Evolutionary conservation across 1,284 basidiomycete genomes (phyloP).

Genomic region (Naganishia sp.): DNA sequence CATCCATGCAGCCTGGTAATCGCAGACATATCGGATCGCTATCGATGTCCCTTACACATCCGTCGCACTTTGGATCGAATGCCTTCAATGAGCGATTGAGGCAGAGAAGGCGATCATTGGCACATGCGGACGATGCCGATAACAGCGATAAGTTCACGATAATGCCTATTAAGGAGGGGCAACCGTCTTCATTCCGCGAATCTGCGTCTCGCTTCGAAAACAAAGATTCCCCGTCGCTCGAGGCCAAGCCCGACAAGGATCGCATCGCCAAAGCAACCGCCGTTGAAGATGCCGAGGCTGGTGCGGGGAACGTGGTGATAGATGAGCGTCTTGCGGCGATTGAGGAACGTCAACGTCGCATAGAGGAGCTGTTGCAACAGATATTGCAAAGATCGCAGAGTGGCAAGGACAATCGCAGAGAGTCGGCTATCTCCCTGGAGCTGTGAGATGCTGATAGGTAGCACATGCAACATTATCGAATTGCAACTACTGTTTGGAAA

Average conservation of each 20-base stretch:
- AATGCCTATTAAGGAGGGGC: conserved; percentile 37
- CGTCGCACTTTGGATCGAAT: conserved; percentile 8
- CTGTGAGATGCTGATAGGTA: neutral
- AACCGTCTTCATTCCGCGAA: conserved; percentile 37
- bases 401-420: conserved; percentile 5
- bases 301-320: conserved; percentile 10
- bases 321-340: conserved; percentile 41
- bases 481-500: too few relatives aligned
- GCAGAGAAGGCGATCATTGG: conserved; percentile 6
- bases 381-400: conserved; percentile 10
- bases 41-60: conserved; percentile 20
- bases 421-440: conserved; percentile 16
- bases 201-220: conserved; percentile 34
- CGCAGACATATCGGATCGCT: conserved; percentile 23
- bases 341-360: conserved; percentile 46
- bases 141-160: conserved; percentile 20
- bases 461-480: too few relatives aligned
- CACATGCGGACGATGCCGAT: neutral
- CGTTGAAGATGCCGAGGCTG: conserved; percentile 27
- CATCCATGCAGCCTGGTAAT: conserved; percentile 6
- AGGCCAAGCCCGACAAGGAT: conserved; percentile 29
- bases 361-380: conserved; percentile 46
- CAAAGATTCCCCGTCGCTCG: conserved; percentile 32
- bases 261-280: conserved; percentile 25
- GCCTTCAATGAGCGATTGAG: conserved; percentile 7